phyloP scores from a whole-genome alignment of 192 early-diverging fungal species.

The Coemansia sp. region DNA sequence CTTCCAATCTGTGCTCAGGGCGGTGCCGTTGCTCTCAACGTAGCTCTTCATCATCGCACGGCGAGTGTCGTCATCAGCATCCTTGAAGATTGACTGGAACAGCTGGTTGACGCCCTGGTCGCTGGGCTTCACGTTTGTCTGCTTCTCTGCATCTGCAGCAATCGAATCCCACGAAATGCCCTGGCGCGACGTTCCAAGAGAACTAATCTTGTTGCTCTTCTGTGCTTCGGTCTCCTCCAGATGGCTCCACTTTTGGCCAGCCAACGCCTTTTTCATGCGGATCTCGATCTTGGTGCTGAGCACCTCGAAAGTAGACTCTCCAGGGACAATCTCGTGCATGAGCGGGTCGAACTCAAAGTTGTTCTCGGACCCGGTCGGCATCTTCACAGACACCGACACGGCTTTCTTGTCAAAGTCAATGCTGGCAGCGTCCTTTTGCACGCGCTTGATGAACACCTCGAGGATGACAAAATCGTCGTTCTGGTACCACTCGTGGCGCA shows the following conservation, averaged over 20 bases:
- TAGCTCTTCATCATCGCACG: constrained; percentile 99
- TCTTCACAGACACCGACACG: constrained; percentile 77
- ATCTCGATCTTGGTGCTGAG: constrained; percentile 96
- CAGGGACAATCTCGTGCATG: constrained; percentile 71
- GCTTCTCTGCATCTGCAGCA: constrained; percentile 70
- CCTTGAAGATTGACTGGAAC: constrained; percentile 91
- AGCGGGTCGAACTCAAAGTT: constrained; percentile 91
- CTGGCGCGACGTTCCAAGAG: constrained; percentile 58
- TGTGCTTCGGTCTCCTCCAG: constrained; percentile 59
- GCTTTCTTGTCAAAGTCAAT: constrained; percentile 64
- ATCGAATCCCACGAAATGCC: constrained; percentile 85
- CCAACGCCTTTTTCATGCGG: constrained; percentile 70
- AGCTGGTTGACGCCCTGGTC: constrained; percentile 87
- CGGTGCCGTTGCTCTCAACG: constrained; percentile 92
- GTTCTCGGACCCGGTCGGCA: constrained; percentile 83
- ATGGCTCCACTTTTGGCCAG: constrained; percentile 83
- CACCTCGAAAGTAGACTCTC: constrained; percentile 68
- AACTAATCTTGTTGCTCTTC: constrained; percentile 34
- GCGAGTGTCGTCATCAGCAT: constrained; percentile 82
- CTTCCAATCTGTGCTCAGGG: constrained; percentile 92
- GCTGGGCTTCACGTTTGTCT: constrained; percentile 79
- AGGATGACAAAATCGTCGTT: constrained; percentile 86
- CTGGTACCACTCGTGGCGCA: constrained; percentile 97
- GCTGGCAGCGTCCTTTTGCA: constrained; percentile 67
- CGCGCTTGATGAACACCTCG: constrained; percentile 88